Conservation (phyloP, 305 asterid genomes). For the Fraxinus nigra region DNA sequence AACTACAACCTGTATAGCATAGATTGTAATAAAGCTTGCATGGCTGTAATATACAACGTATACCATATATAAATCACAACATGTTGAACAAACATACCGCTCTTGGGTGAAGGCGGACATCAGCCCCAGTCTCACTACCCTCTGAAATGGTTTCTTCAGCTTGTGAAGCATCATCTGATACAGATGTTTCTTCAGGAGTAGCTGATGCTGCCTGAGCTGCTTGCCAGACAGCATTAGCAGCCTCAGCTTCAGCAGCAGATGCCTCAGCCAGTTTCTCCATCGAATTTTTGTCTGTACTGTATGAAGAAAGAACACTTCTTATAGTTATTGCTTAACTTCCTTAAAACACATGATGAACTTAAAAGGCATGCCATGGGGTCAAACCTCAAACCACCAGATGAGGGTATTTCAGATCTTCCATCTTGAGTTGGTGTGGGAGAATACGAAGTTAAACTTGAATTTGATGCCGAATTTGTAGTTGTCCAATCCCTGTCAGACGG, state of each 20-base stretch:
- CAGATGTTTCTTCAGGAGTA: slow-evolving; percentile 66
- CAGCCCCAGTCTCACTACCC: slow-evolving; percentile 77
- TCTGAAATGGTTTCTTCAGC: slow-evolving; percentile 73
- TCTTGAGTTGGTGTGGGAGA: slow-evolving; percentile 40
- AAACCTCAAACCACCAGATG: slow-evolving; percentile 50
- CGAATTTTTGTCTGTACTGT: slow-evolving; percentile 73
- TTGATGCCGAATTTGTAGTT: slow-evolving; percentile 54
- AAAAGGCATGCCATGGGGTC: slow-evolving; percentile 21
- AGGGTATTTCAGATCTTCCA: slow-evolving; percentile 52
- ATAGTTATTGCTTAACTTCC: background rate
- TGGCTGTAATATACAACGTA: slow-evolving; percentile 8
- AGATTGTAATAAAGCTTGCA: slow-evolving; percentile 18
- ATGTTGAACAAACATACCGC: slow-evolving; percentile 58
- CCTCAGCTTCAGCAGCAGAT: slow-evolving; percentile 99
- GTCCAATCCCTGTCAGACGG: slow-evolving; percentile 46
- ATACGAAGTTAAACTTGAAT: slow-evolving; percentile 39
- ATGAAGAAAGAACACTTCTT: slow-evolving; percentile 14
- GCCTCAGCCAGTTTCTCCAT: slow-evolving; percentile 90
- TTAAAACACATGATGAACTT: slow-evolving; percentile 16
- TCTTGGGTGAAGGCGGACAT: slow-evolving; percentile 95
- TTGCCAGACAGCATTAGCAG: slow-evolving; percentile 94
- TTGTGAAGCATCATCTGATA: slow-evolving; percentile 73
- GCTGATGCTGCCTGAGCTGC: slow-evolving; percentile 70
- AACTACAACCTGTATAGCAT: slow-evolving; percentile 82
- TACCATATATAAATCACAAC: slow-evolving; percentile 4